Base-by-base conservation (phyloP, 208 protist species). In the Blastocrithidia nonstop region DNA sequence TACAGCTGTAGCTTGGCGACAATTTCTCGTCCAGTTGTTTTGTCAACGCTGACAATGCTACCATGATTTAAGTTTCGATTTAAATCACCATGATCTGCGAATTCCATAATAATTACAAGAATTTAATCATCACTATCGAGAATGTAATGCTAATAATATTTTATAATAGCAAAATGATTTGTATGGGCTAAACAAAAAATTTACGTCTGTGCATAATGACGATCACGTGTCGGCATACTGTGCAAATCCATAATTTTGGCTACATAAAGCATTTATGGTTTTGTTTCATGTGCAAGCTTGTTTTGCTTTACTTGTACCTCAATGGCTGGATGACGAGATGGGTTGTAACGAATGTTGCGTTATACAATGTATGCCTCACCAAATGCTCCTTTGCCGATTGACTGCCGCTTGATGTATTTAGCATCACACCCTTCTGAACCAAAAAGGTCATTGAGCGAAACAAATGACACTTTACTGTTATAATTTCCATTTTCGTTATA, bases 361-460 rank as follows among this genome's bases (percentile, higher is more conserved):
- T 64, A 49, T 17, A 85, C 79, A 31, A 88, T 64, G 59, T 67
- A 78, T 3, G 86, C 88, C 50, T 87, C 86, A 9, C 88, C 91
- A 59, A 89, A 96, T 23, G 78, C 74, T 0, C 91, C 91, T 49
- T 91, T 93, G 17, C 91, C 91, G 21, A 91, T 86, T 3, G 63
- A 41, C 4, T 61, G 57, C 20, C 70, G 50, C 45, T 78, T 78
- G 22, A 71, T 49, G 61, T 90, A 90, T 56, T 61, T 71, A 8
- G 70, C 64, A 3, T 16, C 46, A 3, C 22, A 41, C 7, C 47
- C 61, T 11, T 55, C 50, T 2, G 22, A 13, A 3, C 50, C 55
- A 9, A 73, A 40, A 21, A 73, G 58, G 27, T 61, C 57, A 7
- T 31, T 48, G 17, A 73, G 26, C n/a, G 35, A 22, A n/a, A 42